phyloP scores from a whole-genome alignment of 768 basidiomycete species.

The Hygrocybe coccinea region DNA sequence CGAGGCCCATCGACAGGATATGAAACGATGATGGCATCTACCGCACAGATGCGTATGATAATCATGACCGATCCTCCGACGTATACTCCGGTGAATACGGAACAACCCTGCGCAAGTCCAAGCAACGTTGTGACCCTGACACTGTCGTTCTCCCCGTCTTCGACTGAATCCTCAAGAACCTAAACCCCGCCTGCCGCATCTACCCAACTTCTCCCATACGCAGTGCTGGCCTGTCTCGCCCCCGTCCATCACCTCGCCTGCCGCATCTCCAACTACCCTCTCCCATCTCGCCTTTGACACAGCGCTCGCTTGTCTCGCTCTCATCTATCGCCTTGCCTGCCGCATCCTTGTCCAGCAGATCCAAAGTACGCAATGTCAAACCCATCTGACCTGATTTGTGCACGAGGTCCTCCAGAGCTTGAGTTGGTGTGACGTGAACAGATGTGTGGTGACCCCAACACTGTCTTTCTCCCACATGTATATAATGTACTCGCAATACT shows the following conservation, averaged over 20 bases:
- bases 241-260: no score
- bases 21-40: not conserved
- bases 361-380: constrained; percentile 22
- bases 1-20: constrained; percentile 43
- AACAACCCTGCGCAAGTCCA: constrained; percentile 24
- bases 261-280: constrained; percentile 56
- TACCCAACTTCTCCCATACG: no score
- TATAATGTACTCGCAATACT: no score
- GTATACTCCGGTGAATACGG: not conserved
- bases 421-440: constrained; percentile 53
- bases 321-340: constrained; percentile 22
- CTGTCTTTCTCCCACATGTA: constrained; percentile 58
- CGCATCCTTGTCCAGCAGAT: constrained; percentile 14
- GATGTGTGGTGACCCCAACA: constrained; percentile 49
- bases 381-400: constrained; percentile 64
- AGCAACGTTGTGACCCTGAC: constrained; percentile 53
- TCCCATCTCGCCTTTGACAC: constrained; percentile 47
- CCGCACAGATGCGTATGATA: not conserved
- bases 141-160: constrained; percentile 55
- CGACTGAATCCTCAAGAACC: constrained; percentile 55
- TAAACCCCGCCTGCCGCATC: no score
- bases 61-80: not conserved
- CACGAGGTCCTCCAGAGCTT: constrained; percentile 72
- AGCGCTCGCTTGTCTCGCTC: constrained; percentile 28
- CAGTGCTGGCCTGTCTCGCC: no score